Conservation (phyloP, 1,284 basidiomycete genomes). For the Vanrija pseudolonga region DNA sequence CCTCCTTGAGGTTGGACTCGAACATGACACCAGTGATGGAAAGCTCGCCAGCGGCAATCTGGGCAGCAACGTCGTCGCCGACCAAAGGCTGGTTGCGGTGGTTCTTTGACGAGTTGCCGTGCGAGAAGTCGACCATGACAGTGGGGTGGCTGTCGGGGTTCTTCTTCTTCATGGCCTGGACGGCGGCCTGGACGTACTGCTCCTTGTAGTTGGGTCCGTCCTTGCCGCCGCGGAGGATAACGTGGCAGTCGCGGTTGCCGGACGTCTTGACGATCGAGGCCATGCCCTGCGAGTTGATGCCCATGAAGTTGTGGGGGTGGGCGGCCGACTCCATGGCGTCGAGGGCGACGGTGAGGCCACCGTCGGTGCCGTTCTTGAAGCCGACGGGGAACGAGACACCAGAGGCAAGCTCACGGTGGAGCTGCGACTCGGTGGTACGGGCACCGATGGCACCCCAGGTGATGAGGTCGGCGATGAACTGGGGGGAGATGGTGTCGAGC, state of each 20-base stretch:
- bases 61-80: conserved; percentile 79
- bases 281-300: conserved; percentile 89
- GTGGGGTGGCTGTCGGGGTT: conserved; percentile 47
- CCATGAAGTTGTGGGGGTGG: conserved; percentile 95
- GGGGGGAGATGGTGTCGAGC: conserved; percentile 62
- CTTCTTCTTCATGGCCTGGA: conserved; percentile 65
- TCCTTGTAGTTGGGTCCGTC: conserved; percentile 69
- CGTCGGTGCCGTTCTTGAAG: conserved; percentile 99
- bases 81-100: conserved; percentile 91
- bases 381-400: conserved; percentile 54
- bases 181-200: conserved; percentile 70
- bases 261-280: conserved; percentile 93
- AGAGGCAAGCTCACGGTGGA: conserved; percentile 65
- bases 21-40: conserved; percentile 86
- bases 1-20: conserved; percentile 86
- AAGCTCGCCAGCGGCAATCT: conserved; percentile 69
- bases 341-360: conserved; percentile 74
- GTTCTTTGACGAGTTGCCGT: conserved; percentile 86
- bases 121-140: conserved; percentile 53
- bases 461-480: conserved; percentile 93
- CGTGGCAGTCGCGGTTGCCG: conserved; percentile 86
- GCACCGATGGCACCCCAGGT: conserved; percentile 98
- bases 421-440: conserved; percentile 92
- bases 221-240: conserved; percentile 87
- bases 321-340: conserved; percentile 93